Percentiles rank a stretch among this genome's conserved stretches.
These are phyloP conservation scores for Cladochytrium replicatum DNA, from an alignment of 192 early-diverging fungal genomes.

Conservation along the genomic window DNA sequence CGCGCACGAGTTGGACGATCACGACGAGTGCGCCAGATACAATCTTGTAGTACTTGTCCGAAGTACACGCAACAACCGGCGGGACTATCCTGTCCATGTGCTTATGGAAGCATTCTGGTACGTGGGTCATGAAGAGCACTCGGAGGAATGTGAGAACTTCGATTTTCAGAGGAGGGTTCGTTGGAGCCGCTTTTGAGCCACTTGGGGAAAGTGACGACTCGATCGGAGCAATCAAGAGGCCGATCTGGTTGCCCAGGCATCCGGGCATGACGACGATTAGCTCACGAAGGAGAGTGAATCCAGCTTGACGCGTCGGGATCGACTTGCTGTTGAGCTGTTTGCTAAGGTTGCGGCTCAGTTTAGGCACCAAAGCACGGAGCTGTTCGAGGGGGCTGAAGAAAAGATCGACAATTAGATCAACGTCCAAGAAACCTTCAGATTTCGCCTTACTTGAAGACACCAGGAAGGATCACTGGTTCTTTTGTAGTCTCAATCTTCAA, in stretches of 20 bases:
- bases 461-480: too few relatives aligned
- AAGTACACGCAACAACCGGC: slow-evolving; percentile 50
- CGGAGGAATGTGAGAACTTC: slow-evolving; percentile 69
- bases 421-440: too few relatives aligned
- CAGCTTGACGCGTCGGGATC: slow-evolving; percentile 58
- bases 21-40: slow-evolving; percentile 63
- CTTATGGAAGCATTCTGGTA: slow-evolving; percentile 44
- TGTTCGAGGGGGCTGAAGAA: slow-evolving; percentile 22
- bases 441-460: background rate
- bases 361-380: slow-evolving; percentile 52
- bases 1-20: slow-evolving; percentile 60
- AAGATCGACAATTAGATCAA: background rate
- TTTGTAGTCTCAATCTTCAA: too few relatives aligned
- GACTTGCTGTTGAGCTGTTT: slow-evolving; percentile 67
- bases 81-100: slow-evolving; percentile 50
- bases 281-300: slow-evolving; percentile 62
- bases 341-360: slow-evolving; percentile 50
- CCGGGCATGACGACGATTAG: slow-evolving; percentile 62
- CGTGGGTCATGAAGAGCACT: slow-evolving; percentile 50
- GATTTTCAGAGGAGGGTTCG: slow-evolving; percentile 75
- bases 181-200: slow-evolving; percentile 30
- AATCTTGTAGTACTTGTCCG: slow-evolving; percentile 83
- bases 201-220: slow-evolving; percentile 49
- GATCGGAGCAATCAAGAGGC: slow-evolving; percentile 59
- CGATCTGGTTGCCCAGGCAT: slow-evolving; percentile 55